Evolutionary conservation across 2,329 filamentous ascomycete genomes (phyloP), one percentile per base, ranked within the genome.

Genomic region (Stemphylium vesicarium): DNA sequence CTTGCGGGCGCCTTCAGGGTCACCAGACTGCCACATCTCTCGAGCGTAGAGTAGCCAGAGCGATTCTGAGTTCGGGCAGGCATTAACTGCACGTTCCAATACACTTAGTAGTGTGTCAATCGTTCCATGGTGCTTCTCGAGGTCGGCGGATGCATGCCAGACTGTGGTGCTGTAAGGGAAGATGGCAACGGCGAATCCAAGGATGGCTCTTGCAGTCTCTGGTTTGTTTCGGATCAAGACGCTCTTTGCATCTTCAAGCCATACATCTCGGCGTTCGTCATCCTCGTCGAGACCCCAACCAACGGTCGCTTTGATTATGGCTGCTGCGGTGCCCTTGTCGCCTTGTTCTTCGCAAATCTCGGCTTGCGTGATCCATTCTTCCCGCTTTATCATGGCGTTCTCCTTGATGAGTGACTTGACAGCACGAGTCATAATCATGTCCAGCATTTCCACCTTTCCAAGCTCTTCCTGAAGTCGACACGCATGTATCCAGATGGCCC

Each of bases 401-500:
- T 96, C 92, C 68, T 92, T 92, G 33, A 88, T 92, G 29, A 99
- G 82, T 16, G 92, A 88, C 69, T 96, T 91, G 29, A 97, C 87
- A 39, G 91, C 95, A 79, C 92, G 90, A 74, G 95, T 94, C 91
- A 99, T 97, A 53, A 98, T 91, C 66, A 92, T 96, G 68, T 75
- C 70, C 9, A 93, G 85, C 78, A 90, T 92, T 49, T 84, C 83
- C 16, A 86, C 87, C 60, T 90, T 89, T 20, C 92, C 93, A 75
- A 96, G 92, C 75, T 98, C 92, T 73, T 90, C 87, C 75, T 97
- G 92, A 41, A 99, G 80, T 50, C 94, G 85, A 33, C 92, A 92
- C 29, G 94, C 95, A 8, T 95, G 94, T 70, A 99, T 92, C 95
- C 95, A 99, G 60, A 99, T 92, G 71, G 97, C 93, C 77, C 95